Evolutionary conservation across 108 stramenopile species (phyloP).

Genomic region (Epithemia pelagica): DNA sequence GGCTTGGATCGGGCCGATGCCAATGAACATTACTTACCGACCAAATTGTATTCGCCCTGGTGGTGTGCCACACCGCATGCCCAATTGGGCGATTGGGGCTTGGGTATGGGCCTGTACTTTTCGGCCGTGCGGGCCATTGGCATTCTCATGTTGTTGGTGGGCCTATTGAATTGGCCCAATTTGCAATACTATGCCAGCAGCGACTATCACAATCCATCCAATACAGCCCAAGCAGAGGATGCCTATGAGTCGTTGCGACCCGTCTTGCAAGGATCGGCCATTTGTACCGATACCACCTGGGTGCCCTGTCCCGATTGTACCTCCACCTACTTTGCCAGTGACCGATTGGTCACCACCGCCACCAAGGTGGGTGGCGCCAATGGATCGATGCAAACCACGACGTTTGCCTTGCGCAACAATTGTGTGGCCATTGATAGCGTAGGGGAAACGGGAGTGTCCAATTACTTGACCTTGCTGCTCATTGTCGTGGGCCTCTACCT

Average conservation of each 20-base stretch:
- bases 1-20: conserved; percentile 60
- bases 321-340: conserved; percentile 14
- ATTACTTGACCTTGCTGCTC: conserved; percentile 47
- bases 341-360: background rate
- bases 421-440: too few relatives aligned
- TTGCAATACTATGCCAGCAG: conserved; percentile 56
- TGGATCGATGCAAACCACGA: conserved; percentile 13
- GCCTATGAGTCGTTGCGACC: too few relatives aligned
- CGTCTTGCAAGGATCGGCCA: conserved; percentile 21
- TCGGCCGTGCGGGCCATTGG: conserved; percentile 58
- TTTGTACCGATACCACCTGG: conserved; percentile 53
- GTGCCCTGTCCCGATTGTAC: conserved; percentile 46
- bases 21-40: conserved; percentile 51
- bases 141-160: conserved; percentile 48
- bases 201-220: conserved; percentile 50
- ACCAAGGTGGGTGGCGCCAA: too few relatives aligned
- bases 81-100: conserved; percentile 53
- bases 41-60: conserved; percentile 55
- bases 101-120: conserved; percentile 73
- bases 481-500: conserved; percentile 32
- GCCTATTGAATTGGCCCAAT: conserved; percentile 57
- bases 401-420: conserved; percentile 50
- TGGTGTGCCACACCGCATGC: conserved; percentile 49
- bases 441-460: conserved; percentile 44
- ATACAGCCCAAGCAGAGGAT: too few relatives aligned